Base-by-base conservation (phyloP, 768 basidiomycete species). In the Suillus fuscotomentosus region DNA sequence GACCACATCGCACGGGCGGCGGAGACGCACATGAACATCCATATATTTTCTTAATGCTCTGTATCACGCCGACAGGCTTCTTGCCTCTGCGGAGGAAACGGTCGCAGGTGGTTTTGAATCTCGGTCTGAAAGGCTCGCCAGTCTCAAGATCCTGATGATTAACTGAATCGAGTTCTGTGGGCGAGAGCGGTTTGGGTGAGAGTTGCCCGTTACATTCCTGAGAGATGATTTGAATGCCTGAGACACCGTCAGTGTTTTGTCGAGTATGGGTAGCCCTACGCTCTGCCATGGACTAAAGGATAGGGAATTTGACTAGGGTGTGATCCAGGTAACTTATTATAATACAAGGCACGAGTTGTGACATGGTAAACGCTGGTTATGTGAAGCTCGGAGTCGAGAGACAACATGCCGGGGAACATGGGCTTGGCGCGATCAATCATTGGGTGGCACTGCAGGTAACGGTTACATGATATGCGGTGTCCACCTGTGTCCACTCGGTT, bases 21-120 rank as follows among this genome's bases (percentile, higher is more conserved):
- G 9, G 20, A 68, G 10, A 75, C 83, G 42, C 67, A 88, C 87
- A 88, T 0, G 86, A 88, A 20, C 83, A 85, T n/a, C 79, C 73
- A 3, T 72, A 73, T 51, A 87, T 78, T 3, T 80, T 80, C 39
- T 75, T 77, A 54, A 86, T 65, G 67, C 83, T 86, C 68, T 80
- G 71, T 34, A 68, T 41, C 9, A 83, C 70, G 0, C 84, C 81
- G 39, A 85, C 72, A 22, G 79, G 78, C 64, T 66, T 70, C 72
- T 79, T 84, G 9, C 83, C 84, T 51, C 70, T 69, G 5, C 75
- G 71, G 20, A 55, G 9, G 56, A 68, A 67, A 22, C 67, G 67
- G 41, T 64, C 24, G 60, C 60, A 67, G 6, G 41, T 20, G 3
- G 66, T 51, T 43, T 57, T 45, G 22, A 48, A 36, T 62, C 14